Percentiles rank a stretch among this genome's conserved stretches.
Conservation (phyloP, 257 asterid species). For the Jacaranda mimosifolia region DNA sequence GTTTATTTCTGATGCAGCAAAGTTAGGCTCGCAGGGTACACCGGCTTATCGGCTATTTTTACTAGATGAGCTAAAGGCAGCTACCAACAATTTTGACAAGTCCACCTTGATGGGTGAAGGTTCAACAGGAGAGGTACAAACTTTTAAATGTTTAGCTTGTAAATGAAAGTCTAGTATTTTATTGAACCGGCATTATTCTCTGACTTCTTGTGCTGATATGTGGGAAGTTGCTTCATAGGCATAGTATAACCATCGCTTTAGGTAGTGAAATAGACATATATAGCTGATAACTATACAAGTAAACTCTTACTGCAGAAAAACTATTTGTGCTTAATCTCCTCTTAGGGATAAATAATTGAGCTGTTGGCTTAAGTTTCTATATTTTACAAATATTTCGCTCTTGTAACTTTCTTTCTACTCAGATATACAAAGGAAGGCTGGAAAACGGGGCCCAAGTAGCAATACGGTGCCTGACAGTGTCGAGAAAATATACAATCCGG, state of each 20-base stretch:
- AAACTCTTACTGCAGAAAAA: neutral
- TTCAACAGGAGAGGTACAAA: constrained; percentile 65
- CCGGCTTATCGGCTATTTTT: constrained; percentile 62
- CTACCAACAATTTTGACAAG: constrained; percentile 62
- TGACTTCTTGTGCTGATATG: neutral
- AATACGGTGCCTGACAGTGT: constrained; percentile 61
- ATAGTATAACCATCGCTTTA: too few species aligned
- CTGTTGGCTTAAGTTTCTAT: neutral
- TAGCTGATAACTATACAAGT: neutral
- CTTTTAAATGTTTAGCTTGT: neutral
- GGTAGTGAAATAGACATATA: neutral
- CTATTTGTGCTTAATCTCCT: neutral
- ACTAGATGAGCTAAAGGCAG: constrained; percentile 63
- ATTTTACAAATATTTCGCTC: neutral
- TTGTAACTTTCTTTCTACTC: constrained; percentile 22
- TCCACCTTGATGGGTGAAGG: constrained; percentile 64
- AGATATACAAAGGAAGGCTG: constrained; percentile 76
- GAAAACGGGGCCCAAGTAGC: constrained; percentile 56
- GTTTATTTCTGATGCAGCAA: constrained; percentile 60
- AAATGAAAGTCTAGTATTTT: neutral
- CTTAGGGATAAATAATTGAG: neutral
- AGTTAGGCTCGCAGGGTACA: constrained; percentile 50
- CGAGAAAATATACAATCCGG: constrained; percentile 61
- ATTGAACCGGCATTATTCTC: neutral
- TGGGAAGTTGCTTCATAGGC: neutral